Conservation (phyloP, 2,329 filamentous ascomycete genomes). For the Clathrospora elynae region DNA sequence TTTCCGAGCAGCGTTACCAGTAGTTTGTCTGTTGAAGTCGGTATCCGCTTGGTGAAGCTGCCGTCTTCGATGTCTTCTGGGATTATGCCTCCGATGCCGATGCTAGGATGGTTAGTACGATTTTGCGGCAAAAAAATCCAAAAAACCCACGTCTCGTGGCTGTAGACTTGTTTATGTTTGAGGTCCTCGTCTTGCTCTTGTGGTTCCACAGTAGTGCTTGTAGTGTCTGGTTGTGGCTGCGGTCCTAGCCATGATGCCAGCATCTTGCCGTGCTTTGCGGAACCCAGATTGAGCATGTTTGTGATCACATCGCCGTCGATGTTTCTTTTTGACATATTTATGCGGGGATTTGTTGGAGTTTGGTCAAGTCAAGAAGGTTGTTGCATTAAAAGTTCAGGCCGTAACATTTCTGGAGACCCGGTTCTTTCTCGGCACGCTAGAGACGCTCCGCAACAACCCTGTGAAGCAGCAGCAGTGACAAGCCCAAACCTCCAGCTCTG, state of each 20-base stretch:
- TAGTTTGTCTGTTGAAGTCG: slow-evolving; percentile 51
- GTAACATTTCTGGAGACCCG: slow-evolving; percentile 36
- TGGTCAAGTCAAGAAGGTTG: slow-evolving; percentile 16
- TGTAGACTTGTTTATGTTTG: slow-evolving; percentile 59
- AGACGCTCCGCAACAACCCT: slow-evolving; percentile 39
- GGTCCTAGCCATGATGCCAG: slow-evolving; percentile 63
- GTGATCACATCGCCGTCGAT: slow-evolving; percentile 60
- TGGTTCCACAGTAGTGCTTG: slow-evolving; percentile 45
- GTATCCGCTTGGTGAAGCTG: slow-evolving; percentile 42
- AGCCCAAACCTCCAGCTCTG: slow-evolving; percentile 34
- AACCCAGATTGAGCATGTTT: slow-evolving; percentile 59
- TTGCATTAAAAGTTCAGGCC: slow-evolving; percentile 28
- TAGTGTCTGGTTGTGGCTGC: slow-evolving; percentile 44
- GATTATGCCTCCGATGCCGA: slow-evolving; percentile 47
- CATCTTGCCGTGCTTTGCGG: slow-evolving; percentile 60
- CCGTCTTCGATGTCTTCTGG: slow-evolving; percentile 48
- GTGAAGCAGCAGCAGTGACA: slow-evolving; percentile 29
- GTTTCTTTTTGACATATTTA: slow-evolving; percentile 41
- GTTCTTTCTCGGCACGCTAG: slow-evolving; percentile 41
- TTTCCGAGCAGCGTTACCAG: slow-evolving; percentile 52
- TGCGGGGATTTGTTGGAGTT: slow-evolving; percentile 11
- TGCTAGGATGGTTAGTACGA: slow-evolving; percentile 26
- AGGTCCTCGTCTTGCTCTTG: slow-evolving; percentile 57
- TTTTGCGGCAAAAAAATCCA: not conserved
- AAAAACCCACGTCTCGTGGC: slow-evolving; percentile 60